Evolutionary conservation across 2,329 filamentous ascomycete genomes (phyloP).

Genomic region (Nothophoma quercina): DNA sequence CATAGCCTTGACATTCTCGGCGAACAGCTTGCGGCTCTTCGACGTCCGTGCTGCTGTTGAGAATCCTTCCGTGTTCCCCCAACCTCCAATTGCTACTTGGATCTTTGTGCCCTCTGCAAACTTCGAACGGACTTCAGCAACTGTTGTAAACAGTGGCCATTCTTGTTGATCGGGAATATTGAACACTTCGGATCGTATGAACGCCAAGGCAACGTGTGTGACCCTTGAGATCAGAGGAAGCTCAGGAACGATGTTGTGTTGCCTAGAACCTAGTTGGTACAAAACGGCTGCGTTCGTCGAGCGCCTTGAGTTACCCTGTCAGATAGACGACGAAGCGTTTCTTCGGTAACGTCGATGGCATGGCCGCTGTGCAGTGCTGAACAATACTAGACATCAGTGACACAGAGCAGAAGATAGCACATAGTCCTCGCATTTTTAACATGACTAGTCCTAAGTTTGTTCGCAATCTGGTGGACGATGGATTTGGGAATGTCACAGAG

Average conservation of each 20-base stretch:
- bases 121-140: slow-evolving; percentile 43
- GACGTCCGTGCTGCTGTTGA: slow-evolving; percentile 62
- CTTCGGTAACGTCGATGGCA: neutral
- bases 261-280: slow-evolving; percentile 22
- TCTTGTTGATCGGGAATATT: slow-evolving; percentile 27
- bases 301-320: slow-evolving; percentile 12
- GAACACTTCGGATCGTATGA: slow-evolving; percentile 41
- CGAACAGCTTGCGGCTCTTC: slow-evolving; percentile 64
- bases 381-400: too few species aligned
- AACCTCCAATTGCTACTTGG: slow-evolving; percentile 70
- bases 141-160: slow-evolving; percentile 39
- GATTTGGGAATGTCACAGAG: too few species aligned
- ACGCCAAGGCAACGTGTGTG: slow-evolving; percentile 42
- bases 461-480: too few species aligned
- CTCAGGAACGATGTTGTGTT: slow-evolving; percentile 39
- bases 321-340: slow-evolving; percentile 7
- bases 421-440: too few species aligned
- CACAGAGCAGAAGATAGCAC: too few species aligned
- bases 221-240: slow-evolving; percentile 23
- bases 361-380: too few species aligned
- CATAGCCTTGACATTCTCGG: slow-evolving; percentile 70
- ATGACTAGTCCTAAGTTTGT: too few species aligned
- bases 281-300: neutral
- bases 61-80: slow-evolving; percentile 74
- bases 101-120: slow-evolving; percentile 58